Conservation (phyloP, 306 rosid genomes). For the Prunus mongolica region DNA sequence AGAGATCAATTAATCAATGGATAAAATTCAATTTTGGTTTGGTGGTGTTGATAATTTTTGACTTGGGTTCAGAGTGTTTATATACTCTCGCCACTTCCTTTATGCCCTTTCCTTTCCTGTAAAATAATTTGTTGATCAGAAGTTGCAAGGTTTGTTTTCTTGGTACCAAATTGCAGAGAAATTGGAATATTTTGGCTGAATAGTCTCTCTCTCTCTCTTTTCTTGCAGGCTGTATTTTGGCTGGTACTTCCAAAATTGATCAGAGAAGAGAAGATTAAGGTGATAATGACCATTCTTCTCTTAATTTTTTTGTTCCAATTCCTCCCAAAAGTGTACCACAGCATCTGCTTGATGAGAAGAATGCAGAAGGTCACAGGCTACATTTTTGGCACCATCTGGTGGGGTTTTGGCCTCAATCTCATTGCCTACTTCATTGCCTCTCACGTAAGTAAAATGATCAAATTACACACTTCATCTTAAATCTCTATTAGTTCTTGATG, state of each 20-base stretch:
- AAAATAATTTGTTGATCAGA: not conserved
- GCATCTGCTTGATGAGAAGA: conserved; percentile 85
- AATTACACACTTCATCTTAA: not conserved
- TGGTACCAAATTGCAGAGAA: not conserved
- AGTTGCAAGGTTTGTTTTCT: not conserved
- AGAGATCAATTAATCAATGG: too few species aligned
- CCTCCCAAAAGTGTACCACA: conserved; percentile 93
- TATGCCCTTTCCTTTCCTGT: not conserved
- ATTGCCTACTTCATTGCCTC: conserved; percentile 98
- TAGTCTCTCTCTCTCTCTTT: not conserved
- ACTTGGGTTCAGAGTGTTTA: too few species aligned
- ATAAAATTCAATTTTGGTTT: too few species aligned
- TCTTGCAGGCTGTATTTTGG: conserved; percentile 89
- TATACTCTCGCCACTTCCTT: too few species aligned
- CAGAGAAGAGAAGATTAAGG: conserved; percentile 82
- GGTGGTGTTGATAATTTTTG: too few species aligned
- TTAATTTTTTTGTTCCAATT: conserved; percentile 85
- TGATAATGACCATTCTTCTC: conserved; percentile 85
- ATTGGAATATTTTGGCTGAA: not conserved
- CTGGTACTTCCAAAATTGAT: conserved; percentile 73
- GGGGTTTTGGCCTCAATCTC: conserved; percentile 98
- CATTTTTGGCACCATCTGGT: conserved; percentile 98
- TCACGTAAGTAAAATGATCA: conserved; percentile 54
- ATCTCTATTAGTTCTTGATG: not conserved
- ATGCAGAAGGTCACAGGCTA: conserved; percentile 98